Percentiles rank a stretch among this genome's conserved stretches.
Evolutionary conservation across 352 stramenopile genomes (phyloP).

Genomic region (Phytophthora citricola): DNA sequence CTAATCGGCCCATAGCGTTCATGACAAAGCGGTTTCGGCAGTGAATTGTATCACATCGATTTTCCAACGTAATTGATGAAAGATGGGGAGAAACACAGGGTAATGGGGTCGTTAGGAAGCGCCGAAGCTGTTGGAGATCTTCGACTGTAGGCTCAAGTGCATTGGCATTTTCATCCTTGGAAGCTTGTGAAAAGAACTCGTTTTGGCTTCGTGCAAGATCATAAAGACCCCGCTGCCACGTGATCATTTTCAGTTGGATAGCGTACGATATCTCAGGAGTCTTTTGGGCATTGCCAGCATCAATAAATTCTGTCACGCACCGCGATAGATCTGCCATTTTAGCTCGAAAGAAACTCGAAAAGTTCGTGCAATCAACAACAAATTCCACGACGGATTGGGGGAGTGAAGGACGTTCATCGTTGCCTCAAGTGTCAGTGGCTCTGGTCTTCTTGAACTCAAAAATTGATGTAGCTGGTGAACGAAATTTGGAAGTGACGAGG

Average conservation of each 20-base stretch:
- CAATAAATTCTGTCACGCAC: not conserved
- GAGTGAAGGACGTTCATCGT: conserved; percentile 8
- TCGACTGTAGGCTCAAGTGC: conserved; percentile 2
- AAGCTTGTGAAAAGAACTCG: not conserved
- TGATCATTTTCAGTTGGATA: not conserved
- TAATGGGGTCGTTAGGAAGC: conserved; percentile 22
- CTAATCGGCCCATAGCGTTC: conserved; percentile 20
- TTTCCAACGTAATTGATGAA: conserved; percentile 17
- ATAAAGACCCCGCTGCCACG: conserved; percentile 18
- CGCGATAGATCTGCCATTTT: conserved; percentile 22
- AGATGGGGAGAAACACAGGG: conserved; percentile 1
- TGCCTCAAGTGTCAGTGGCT: not conserved
- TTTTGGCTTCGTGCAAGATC: conserved; percentile 13
- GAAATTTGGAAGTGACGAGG: conserved; percentile 13
- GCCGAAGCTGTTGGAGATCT: conserved; percentile 23
- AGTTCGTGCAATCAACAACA: conserved; percentile 18
- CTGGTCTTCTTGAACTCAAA: not conserved
- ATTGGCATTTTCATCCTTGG: not conserved
- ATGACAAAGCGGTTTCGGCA: conserved; percentile 24
- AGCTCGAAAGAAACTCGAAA: conserved; percentile 9
- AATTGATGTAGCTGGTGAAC: conserved; percentile 13
- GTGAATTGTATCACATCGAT: conserved; percentile 13
- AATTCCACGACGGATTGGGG: conserved; percentile 18
- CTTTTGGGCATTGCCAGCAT: not conserved
- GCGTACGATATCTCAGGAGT: conserved; percentile 3